These are phyloP conservation scores for Macrolepiota fuliginosa DNA, from an alignment of 768 basidiomycete genomes.

Conservation along the genomic window DNA sequence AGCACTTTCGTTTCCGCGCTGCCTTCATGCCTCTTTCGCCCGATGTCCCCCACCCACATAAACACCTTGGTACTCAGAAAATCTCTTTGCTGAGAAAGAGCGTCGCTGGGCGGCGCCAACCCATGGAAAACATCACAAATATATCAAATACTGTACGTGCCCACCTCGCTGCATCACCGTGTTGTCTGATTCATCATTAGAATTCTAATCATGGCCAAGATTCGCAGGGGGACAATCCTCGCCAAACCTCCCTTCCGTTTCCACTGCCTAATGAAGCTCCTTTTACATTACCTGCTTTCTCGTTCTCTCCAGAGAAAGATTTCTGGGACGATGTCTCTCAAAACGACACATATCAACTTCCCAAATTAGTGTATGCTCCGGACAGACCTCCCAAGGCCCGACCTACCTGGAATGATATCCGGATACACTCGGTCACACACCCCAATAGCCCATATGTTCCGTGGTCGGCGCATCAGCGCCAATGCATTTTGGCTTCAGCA, in stretches of 20 bases:
- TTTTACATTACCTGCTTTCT: neutral
- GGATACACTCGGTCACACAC: conserved; percentile 23
- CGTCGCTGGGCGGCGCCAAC: neutral
- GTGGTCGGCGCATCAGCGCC: conserved; percentile 43
- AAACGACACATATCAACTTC: neutral
- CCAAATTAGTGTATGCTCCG: neutral
- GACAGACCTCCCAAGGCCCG: neutral
- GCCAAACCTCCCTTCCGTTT: neutral
- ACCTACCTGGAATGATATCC: neutral
- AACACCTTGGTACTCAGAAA: neutral
- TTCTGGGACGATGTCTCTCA: neutral
- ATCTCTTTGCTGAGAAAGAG: neutral
- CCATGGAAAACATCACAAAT: neutral
- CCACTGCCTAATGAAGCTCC: neutral
- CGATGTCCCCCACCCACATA: neutral
- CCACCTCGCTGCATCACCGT: neutral
- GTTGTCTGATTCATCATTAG: neutral
- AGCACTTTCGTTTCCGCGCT: neutral
- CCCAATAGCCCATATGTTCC: conserved; percentile 58
- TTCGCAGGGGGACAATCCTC: neutral
- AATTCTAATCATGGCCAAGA: neutral
- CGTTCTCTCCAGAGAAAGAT: neutral
- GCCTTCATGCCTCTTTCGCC: neutral
- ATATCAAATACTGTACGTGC: neutral
- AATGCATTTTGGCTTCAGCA: conserved; percentile 34